Percentiles rank a stretch among this genome's conserved stretches.
Evolutionary conservation across 2,329 filamentous ascomycete species (phyloP).

Genomic region (Botryotinia globosa): DNA sequence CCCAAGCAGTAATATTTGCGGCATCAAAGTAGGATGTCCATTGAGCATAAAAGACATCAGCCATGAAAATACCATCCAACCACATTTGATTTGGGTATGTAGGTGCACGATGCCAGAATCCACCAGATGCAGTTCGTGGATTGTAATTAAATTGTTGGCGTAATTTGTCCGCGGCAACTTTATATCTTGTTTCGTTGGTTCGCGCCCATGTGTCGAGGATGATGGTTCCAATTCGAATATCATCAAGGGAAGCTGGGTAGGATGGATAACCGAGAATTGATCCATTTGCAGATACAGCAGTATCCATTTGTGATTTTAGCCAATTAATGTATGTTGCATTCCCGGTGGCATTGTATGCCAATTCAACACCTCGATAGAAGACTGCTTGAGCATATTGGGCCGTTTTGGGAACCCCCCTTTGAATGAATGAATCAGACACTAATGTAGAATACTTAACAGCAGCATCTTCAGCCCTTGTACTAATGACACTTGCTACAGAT

Average conservation of each 20-base stretch:
- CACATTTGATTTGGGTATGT: conserved; percentile 55
- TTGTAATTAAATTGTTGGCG: conserved; percentile 48
- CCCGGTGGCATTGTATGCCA: conserved; percentile 43
- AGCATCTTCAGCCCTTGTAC: neutral
- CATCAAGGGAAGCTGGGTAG: conserved; percentile 49
- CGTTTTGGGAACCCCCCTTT: conserved; percentile 8
- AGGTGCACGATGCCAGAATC: conserved; percentile 45
- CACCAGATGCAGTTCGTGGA: conserved; percentile 49
- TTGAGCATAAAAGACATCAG: conserved; percentile 37
- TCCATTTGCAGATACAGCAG: conserved; percentile 48
- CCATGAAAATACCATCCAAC: conserved; percentile 53
- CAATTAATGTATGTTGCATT: conserved; percentile 46
- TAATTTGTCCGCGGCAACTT: conserved; percentile 47
- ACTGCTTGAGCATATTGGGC: conserved; percentile 16
- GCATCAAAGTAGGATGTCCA: conserved; percentile 27
- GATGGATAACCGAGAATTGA: conserved; percentile 47
- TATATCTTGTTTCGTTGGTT: conserved; percentile 48
- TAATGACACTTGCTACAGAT: neutral
- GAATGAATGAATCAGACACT: conserved; percentile 15
- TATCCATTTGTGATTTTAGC: conserved; percentile 47
- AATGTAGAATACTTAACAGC: conserved; percentile 11
- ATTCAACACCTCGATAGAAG: conserved; percentile 20
- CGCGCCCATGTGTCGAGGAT: conserved; percentile 20
- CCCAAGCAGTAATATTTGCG: conserved; percentile 34
- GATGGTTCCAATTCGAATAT: conserved; percentile 48